These are phyloP conservation scores for Danielozyma ontarioensis DNA, from an alignment of 805 yeast species.

Conservation along the genomic window DNA sequence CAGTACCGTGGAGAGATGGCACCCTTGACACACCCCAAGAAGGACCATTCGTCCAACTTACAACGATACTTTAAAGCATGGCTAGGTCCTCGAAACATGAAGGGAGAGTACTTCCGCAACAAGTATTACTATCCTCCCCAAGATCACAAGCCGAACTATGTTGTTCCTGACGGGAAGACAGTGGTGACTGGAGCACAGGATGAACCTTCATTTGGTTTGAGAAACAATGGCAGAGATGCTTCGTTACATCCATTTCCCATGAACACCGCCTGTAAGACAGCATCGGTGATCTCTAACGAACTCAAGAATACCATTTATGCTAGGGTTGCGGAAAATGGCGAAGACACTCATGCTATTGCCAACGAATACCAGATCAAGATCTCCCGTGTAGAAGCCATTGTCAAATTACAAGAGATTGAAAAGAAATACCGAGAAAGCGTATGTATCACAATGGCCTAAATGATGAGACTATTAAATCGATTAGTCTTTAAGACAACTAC, in stretches of 20 bases:
- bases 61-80: slow-evolving; percentile 64
- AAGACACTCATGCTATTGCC: slow-evolving; percentile 69
- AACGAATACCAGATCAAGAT: slow-evolving; percentile 73
- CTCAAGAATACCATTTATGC: slow-evolving; percentile 57
- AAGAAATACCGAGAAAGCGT: slow-evolving; percentile 54
- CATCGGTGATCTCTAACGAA: slow-evolving; percentile 50
- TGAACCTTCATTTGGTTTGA: slow-evolving; percentile 11
- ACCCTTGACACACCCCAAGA: slow-evolving; percentile 26
- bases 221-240: slow-evolving; percentile 14
- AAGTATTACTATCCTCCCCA: slow-evolving; percentile 66
- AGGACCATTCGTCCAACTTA: slow-evolving; percentile 47
- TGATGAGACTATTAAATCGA: slow-evolving; percentile 55
- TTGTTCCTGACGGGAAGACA: slow-evolving; percentile 49
- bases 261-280: slow-evolving; percentile 67
- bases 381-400: slow-evolving; percentile 85
- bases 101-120: slow-evolving; percentile 76
- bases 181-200: too few species aligned
- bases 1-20: slow-evolving; percentile 26
- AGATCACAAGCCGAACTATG: slow-evolving; percentile 68
- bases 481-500: slow-evolving; percentile 73
- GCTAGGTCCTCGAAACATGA: slow-evolving; percentile 77
- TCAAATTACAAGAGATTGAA: slow-evolving; percentile 64
- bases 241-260: slow-evolving; percentile 76
- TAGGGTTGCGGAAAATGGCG: slow-evolving; percentile 48
- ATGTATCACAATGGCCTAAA: slow-evolving; percentile 30